phyloP scores from a whole-genome alignment of 495 filamentous ascomycete species.

The Lepraria neglecta region DNA sequence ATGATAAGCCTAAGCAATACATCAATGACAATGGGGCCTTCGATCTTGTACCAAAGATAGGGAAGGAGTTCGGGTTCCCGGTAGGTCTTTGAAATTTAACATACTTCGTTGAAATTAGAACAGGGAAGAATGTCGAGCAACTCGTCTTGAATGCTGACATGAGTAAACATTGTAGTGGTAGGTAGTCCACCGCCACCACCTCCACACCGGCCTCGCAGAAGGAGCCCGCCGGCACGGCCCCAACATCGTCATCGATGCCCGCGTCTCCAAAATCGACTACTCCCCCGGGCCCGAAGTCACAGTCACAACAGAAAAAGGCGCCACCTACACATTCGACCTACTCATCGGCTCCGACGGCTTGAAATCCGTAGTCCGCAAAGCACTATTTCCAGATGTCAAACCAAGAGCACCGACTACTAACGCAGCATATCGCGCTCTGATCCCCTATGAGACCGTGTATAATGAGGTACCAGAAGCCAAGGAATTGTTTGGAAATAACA shows the following conservation, averaged over 20 bases:
- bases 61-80: too few relatives aligned
- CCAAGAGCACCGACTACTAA: background rate
- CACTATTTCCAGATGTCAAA: background rate
- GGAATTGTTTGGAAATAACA: background rate
- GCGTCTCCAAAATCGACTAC: background rate
- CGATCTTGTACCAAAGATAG: too few relatives aligned
- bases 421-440: background rate
- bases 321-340: background rate
- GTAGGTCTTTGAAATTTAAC: too few relatives aligned
- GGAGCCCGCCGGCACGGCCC: background rate
- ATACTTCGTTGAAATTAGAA: too few relatives aligned
- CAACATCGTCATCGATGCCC: background rate
- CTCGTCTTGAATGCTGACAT: background rate
- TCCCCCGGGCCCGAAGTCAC: background rate
- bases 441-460: background rate
- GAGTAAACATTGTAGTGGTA: background rate
- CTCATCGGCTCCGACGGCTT: background rate
- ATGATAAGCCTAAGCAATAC: too few relatives aligned
- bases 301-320: background rate
- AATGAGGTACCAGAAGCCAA: background rate
- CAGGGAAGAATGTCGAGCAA: too few relatives aligned
- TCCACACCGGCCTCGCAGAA: background rate
- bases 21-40: too few relatives aligned
- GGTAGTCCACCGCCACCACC: background rate
- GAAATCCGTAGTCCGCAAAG: background rate